Evolutionary conservation across 495 filamentous ascomycete species (phyloP), one percentile per base, ranked within the genome.

Genomic region (Hyaloscypha finlandica): DNA sequence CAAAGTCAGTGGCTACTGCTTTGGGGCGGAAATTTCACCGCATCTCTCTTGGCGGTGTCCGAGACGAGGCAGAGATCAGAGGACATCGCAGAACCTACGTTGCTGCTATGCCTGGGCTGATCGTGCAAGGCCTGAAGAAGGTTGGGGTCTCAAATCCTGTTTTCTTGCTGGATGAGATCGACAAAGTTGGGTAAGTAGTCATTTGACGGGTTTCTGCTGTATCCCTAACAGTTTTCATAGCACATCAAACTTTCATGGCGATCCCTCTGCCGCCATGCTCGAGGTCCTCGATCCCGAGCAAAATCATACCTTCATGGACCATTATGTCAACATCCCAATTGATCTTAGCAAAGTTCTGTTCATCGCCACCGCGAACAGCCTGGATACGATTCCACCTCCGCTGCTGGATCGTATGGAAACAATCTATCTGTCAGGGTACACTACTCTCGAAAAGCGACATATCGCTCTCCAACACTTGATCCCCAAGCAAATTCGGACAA

Each of bases 261-360:
- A 99, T 72, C 96, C 96, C 8, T 96, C 92, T 31, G 96, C 96
- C n/a, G 96, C 96, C 1, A 96, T 99, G 93, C 86, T 99, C 16
- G 96, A 99, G 77, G 96, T 99, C 14, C 85, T 99, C 29, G 96
- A 99, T 73, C 96, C 96, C 8, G 96, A 99, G 76, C 96, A 99
- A 78, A 99, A 99, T 72, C 84, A 96, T 77, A 88, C 88, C 19
- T 99, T 99, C 78, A 90, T 85, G 14, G 96, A 99, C 71, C 96
- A 99, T 77, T 99, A 98, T 77, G 88, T 99, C 77, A 94, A 91
- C 73, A 93, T 97, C 57, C 96, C 96, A 4, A 91, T 98, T 66
- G 96, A 99, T 76, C 81, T 99, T 42, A 96, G 92, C 79, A 97
- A 96, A 78, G 91, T 99, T 20, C 85, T 98, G 8, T 99, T 99